Conservation (phyloP, 495 filamentous ascomycete species). For the Aspergillus coremiiformis region DNA sequence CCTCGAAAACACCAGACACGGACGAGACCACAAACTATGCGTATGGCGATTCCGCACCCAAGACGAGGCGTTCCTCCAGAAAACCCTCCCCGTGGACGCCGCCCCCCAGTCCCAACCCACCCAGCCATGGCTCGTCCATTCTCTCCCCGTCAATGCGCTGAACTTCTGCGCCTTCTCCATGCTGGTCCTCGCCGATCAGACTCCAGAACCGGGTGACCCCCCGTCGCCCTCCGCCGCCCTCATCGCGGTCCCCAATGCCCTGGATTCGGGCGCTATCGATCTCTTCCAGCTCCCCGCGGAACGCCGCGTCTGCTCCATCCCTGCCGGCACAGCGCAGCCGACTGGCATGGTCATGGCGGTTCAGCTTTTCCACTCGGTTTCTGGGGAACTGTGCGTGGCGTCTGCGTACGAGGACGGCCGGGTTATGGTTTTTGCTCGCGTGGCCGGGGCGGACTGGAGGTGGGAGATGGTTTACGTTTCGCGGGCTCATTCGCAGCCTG, state of each 20-base stretch:
- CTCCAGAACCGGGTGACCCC: neutral
- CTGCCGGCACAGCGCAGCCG: conserved; percentile 47
- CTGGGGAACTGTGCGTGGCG: conserved; percentile 42
- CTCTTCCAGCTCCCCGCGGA: conserved; percentile 79
- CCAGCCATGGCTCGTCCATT: conserved; percentile 79
- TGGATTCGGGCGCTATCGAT: conserved; percentile 73
- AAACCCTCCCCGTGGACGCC: conserved; percentile 59
- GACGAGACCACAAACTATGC: conserved; percentile 77
- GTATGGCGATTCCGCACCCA: conserved; percentile 66
- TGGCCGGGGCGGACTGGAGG: conserved; percentile 29
- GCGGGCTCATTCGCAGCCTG: conserved; percentile 71
- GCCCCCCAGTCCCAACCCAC: conserved; percentile 11
- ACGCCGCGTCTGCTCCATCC: conserved; percentile 59
- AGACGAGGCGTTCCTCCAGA: conserved; percentile 55
- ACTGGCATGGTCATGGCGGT: conserved; percentile 92
- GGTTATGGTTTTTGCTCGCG: conserved; percentile 48
- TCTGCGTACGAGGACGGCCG: conserved; percentile 88
- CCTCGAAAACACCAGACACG: conserved; percentile 57
- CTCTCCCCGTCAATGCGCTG: conserved; percentile 80
- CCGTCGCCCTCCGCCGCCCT: conserved; percentile 33
- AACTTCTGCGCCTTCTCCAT: conserved; percentile 91
- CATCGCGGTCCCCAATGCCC: conserved; percentile 68
- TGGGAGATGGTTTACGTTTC: conserved; percentile 62
- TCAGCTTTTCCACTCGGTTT: conserved; percentile 41
- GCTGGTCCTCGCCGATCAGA: conserved; percentile 14